Evolutionary conservation across 768 basidiomycete genomes (phyloP), one percentile per base, ranked within the genome.

Genomic region (Saitozyma sp.): DNA sequence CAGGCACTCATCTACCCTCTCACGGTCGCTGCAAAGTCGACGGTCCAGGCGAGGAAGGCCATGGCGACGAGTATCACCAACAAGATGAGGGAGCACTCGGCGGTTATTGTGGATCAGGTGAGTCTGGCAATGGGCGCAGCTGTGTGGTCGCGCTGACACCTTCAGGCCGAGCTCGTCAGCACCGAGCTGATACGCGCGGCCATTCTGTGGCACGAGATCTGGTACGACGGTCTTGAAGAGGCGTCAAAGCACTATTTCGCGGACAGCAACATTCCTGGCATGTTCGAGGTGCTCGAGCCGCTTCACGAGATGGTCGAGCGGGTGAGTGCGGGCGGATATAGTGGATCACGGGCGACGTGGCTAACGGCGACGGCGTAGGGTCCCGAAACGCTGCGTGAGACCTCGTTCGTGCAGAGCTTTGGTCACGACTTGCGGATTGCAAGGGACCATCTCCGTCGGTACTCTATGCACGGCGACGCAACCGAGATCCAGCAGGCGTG

Each of bases 151-250:
- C 29, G 29, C 29, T 29, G 29, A 29, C 29, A 29, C 29, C 29
- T 29, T 29, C 5, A 29, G 87, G 94, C 93, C 9, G 82, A 88
- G 51, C 76, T 95, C 29, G 92, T 99, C 78, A 91, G 91, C 75
- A 87, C 90, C 39, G 96, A 99, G 77, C 84, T 99, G 43, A 97
- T 98, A 62, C 88, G 96, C 17, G 91, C 98, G 8, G 95, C 96
- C 8, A 98, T 99, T 63, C 82, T 99, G 10, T 99, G 96, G 96
- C 94, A 98, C 70, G 96, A 99, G 78, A 83, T 93, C 66, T 99
- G 96, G 96, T 93, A 97, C 71, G 96, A 99, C 81, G 93, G 92
- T 16, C 83, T 99, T 19, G 96, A 99, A 81, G 96, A 99, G 79
- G 96, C 96, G 7, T 96, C 94, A 8, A 86, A 96, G 48, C 81